A percentile compares a stretch with the other conserved stretches of the same genome.
phyloP scores from a whole-genome alignment of 2,329 filamentous ascomycete species.

The Diaporthe nobilis region DNA sequence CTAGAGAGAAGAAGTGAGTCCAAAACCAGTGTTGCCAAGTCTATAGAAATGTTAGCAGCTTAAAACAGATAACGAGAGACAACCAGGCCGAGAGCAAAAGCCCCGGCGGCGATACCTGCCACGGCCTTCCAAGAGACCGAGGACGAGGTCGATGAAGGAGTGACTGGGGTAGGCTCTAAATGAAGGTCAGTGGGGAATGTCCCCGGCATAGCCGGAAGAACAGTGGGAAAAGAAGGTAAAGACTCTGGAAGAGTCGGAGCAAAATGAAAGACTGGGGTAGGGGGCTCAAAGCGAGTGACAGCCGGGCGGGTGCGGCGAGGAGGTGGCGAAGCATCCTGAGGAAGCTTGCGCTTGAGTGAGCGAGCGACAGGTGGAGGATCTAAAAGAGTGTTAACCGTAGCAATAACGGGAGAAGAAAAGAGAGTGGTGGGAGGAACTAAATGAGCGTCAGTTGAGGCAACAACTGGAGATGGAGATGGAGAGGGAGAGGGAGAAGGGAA shows the following conservation, averaged over 20 bases:
- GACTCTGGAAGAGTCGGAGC: slow-evolving; percentile 2
- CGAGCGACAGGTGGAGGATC: not conserved
- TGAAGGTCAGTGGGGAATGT: slow-evolving; percentile 16
- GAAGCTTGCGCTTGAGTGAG: slow-evolving; percentile 32
- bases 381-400: not conserved
- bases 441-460: slow-evolving; percentile 1
- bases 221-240: slow-evolving; percentile 6
- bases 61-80: slow-evolving; percentile 40
- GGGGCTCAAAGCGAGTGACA: slow-evolving; percentile 29
- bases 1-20: not conserved
- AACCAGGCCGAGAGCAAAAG: slow-evolving; percentile 37
- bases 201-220: not conserved
- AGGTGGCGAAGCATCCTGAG: slow-evolving; percentile 27
- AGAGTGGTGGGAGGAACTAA: not conserved
- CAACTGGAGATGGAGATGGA: not conserved
- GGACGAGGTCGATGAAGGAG: slow-evolving; percentile 16
- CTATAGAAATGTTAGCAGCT: not conserved
- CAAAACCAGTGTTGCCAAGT: slow-evolving; percentile 11
- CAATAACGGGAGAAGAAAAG: not conserved
- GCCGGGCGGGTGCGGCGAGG: slow-evolving; percentile 5
- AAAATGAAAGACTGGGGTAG: slow-evolving; percentile 18
- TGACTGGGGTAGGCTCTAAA: not conserved
- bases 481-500: not conserved
- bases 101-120: slow-evolving; percentile 34
- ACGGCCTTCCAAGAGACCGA: slow-evolving; percentile 34